Evolutionary conservation across 345 rosid genomes (phyloP).

Genomic region (Leavenworthia alabamica): DNA sequence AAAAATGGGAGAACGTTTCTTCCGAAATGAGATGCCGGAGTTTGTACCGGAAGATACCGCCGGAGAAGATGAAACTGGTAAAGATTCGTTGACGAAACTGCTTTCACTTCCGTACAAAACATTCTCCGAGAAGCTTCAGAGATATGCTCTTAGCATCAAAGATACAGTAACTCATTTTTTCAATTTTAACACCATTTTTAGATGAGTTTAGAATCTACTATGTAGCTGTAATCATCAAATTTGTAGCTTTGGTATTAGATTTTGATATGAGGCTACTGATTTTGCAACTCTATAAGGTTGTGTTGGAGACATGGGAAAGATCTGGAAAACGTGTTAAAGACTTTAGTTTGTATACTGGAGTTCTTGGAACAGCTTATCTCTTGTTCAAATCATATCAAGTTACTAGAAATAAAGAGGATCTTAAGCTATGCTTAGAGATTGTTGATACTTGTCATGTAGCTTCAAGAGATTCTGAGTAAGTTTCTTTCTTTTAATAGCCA

Average conservation of each 20-base stretch:
- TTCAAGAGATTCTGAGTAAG: constrained; percentile 47
- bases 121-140: constrained; percentile 49
- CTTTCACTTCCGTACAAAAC: constrained; percentile 57
- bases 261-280: neutral
- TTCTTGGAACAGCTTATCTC: constrained; percentile 55
- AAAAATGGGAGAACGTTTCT: constrained; percentile 60
- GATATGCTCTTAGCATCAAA: constrained; percentile 65
- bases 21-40: constrained; percentile 53
- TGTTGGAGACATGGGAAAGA: constrained; percentile 50
- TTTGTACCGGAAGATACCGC: constrained; percentile 35
- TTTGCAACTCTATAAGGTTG: constrained; percentile 26
- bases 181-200: neutral
- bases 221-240: neutral
- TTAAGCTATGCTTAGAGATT: constrained; percentile 43
- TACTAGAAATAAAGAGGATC: constrained; percentile 39
- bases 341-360: constrained; percentile 44
- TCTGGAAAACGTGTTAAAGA: constrained; percentile 40
- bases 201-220: neutral
- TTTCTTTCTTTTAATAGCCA: neutral
- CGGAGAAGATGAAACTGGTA: constrained; percentile 8
- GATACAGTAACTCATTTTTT: constrained; percentile 43
- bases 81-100: constrained; percentile 37
- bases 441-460: constrained; percentile 48
- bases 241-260: neutral
- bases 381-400: constrained; percentile 46